Percentiles rank a stretch among this genome's conserved stretches.
phyloP scores from a whole-genome alignment of 495 filamentous ascomycete genomes.

The Viridothelium virens region DNA sequence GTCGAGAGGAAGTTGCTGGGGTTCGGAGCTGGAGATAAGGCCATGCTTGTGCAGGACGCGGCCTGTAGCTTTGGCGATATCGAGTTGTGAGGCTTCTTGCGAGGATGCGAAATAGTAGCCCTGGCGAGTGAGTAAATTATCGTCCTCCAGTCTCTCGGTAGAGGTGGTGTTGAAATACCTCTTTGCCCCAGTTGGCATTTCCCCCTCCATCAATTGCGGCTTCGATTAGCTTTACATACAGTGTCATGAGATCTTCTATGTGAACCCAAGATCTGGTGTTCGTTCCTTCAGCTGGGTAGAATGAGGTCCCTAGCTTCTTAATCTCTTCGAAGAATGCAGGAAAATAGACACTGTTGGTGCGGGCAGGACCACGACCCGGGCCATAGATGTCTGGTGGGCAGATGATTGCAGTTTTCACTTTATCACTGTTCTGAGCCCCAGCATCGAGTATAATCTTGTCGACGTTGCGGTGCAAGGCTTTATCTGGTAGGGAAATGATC shows the following conservation, averaged over 20 bases:
- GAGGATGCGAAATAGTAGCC: conserved; percentile 27
- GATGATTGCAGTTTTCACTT: conserved; percentile 25
- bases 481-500: conserved; percentile 21
- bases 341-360: conserved; percentile 16
- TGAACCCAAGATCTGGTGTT: conserved; percentile 28
- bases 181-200: conserved; percentile 19
- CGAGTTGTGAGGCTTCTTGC: conserved; percentile 23
- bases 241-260: conserved; percentile 24
- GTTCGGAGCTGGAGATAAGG: conserved; percentile 19
- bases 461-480: conserved; percentile 22
- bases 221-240: conserved; percentile 25
- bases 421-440: conserved; percentile 20
- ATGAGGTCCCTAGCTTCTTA: conserved; percentile 8
- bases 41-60: conserved; percentile 18
- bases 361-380: conserved; percentile 16
- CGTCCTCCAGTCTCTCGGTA: neutral
- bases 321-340: conserved; percentile 14
- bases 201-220: conserved; percentile 22
- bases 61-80: conserved; percentile 19
- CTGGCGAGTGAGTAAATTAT: conserved; percentile 3
- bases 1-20: conserved; percentile 11
- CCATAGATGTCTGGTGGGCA: conserved; percentile 31
- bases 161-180: conserved; percentile 14
- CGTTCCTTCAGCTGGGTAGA: conserved; percentile 23
- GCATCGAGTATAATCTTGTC: conserved; percentile 22